Base-by-base conservation (phyloP, 2,329 filamentous ascomycete genomes). In the Ceratocystis ficicola region DNA sequence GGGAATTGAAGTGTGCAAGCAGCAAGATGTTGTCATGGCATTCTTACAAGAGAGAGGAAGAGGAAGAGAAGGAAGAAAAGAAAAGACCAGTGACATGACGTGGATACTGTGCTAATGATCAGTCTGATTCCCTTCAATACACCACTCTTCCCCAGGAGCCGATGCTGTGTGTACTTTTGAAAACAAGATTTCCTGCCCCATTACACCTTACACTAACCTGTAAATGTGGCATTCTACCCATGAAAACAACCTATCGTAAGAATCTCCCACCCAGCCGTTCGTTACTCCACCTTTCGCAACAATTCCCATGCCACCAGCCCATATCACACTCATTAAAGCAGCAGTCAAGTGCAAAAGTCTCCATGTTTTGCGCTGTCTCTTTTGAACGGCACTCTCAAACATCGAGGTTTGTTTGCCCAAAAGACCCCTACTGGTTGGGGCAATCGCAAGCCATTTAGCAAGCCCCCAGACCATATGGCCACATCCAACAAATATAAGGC, bases 391-490 rank as follows among this genome's bases (percentile, higher is more conserved):
- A 75, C 77, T 82, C 69, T 84, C 82, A 6, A 79, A 72, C 0
- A 72, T 67, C 68, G 73, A 68, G 77, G 75, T 73, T 71, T 75
- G 73, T 77, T 72, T 75, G 1, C 73, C 79, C 73, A 71, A 75
- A 73, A 70, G 77, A 77, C 74, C 83, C 71, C 74, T 81, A 69
- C 77, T 78, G 1, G 80, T 78, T 22, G 87, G 86, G 63, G 85
- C 80, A 60, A 82, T 78, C 0, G 85, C 85, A 68, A 92, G 77
- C 88, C 90, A 96, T 74, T 84, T 87, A n/a, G 90, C 89, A 76
- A 85, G 84, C 1, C 92, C 92, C 84, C 90, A 95, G 6, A 89
- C 83, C 73, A 92, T 85, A 76, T 96, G 92, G 68, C 86, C 89
- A 28, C 83, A 85, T 0, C 85, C 88, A 0, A 86, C 76, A 17